Conservation (phyloP, 768 basidiomycete species). For the Melanogaster broomeanus region DNA sequence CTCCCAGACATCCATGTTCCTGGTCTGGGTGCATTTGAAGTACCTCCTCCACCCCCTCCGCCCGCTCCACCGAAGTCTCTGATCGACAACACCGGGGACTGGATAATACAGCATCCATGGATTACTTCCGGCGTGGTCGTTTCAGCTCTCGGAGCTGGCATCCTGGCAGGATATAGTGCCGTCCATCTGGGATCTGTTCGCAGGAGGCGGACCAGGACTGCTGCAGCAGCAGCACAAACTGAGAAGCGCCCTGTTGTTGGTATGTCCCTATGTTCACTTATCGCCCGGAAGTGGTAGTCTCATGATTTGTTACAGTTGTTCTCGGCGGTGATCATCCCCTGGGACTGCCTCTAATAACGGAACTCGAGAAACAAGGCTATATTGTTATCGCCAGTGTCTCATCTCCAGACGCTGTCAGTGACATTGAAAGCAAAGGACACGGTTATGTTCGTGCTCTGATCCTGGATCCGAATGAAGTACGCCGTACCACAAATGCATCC, state of each 20-base stretch:
- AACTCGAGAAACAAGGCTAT: slow-evolving; percentile 77
- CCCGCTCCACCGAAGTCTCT: slow-evolving; percentile 52
- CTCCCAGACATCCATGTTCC: slow-evolving; percentile 59
- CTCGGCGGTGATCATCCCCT: slow-evolving; percentile 79
- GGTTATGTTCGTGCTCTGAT: slow-evolving; percentile 84
- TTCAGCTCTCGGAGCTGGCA: slow-evolving; percentile 59
- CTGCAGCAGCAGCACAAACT: slow-evolving; percentile 31
- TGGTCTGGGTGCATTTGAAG: slow-evolving; percentile 68
- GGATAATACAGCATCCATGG: slow-evolving; percentile 63
- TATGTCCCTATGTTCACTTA: slow-evolving; percentile 18
- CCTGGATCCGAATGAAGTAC: slow-evolving; percentile 76
- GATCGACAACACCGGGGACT: slow-evolving; percentile 49
- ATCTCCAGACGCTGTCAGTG: slow-evolving; percentile 61
- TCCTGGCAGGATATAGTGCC: slow-evolving; percentile 58
- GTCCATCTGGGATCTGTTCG: slow-evolving; percentile 22
- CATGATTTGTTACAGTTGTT: slow-evolving; percentile 50
- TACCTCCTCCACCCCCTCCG: slow-evolving; percentile 64
- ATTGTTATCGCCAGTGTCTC: slow-evolving; percentile 82
- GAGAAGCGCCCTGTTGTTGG: slow-evolving; percentile 51
- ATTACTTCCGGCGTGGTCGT: slow-evolving; percentile 53
- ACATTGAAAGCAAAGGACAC: slow-evolving; percentile 62
- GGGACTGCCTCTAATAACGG: slow-evolving; percentile 69
- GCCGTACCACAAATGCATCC: slow-evolving; percentile 11
- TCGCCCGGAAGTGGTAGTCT: neutral
- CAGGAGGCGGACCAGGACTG: slow-evolving; percentile 20